These are phyloP conservation scores for Saccharomycopsis microspora DNA, from an alignment of 805 yeast species.

Conservation along the genomic window DNA sequence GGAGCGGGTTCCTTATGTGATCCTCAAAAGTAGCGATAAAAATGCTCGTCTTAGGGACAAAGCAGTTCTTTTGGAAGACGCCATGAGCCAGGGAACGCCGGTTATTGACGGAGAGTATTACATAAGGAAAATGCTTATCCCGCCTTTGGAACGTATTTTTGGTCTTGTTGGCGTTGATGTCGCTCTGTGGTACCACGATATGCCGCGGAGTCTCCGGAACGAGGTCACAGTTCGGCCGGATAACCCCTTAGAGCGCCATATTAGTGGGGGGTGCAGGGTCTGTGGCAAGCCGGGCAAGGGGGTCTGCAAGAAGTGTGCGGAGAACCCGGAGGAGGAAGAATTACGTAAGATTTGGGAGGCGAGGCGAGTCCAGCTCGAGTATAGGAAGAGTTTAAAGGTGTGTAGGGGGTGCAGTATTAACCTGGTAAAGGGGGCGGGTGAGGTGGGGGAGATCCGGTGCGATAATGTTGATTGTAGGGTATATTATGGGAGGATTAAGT, in stretches of 20 bases:
- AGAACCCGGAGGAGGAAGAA: constrained; percentile 11
- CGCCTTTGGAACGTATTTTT: constrained; percentile 82
- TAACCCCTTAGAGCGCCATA: not conserved
- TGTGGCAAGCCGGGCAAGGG: not conserved
- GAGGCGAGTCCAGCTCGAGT: constrained; percentile 13
- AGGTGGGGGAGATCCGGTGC: constrained; percentile 3
- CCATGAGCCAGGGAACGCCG: constrained; percentile 31
- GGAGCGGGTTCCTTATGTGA: constrained; percentile 84
- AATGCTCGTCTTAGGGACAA: constrained; percentile 58
- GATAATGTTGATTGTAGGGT: constrained; percentile 7
- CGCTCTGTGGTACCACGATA: constrained; percentile 58
- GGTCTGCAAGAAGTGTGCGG: constrained; percentile 13
- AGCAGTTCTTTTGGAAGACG: constrained; percentile 68
- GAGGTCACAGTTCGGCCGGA: constrained; percentile 4
- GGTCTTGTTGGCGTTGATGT: constrained; percentile 76
- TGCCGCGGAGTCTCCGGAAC: constrained; percentile 34
- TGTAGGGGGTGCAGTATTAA: constrained; percentile 20
- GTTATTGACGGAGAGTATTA: constrained; percentile 73
- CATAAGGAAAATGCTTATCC: constrained; percentile 71
- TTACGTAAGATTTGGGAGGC: constrained; percentile 13
- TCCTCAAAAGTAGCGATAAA: constrained; percentile 37
- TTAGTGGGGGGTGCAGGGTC: not conserved
- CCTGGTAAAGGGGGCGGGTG: constrained; percentile 6
- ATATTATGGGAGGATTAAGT: constrained; percentile 2
- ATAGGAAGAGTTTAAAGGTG: constrained; percentile 17